These are phyloP conservation scores for Tricholoma saponaceum DNA, from an alignment of 768 basidiomycete genomes.

Conservation along the genomic window DNA sequence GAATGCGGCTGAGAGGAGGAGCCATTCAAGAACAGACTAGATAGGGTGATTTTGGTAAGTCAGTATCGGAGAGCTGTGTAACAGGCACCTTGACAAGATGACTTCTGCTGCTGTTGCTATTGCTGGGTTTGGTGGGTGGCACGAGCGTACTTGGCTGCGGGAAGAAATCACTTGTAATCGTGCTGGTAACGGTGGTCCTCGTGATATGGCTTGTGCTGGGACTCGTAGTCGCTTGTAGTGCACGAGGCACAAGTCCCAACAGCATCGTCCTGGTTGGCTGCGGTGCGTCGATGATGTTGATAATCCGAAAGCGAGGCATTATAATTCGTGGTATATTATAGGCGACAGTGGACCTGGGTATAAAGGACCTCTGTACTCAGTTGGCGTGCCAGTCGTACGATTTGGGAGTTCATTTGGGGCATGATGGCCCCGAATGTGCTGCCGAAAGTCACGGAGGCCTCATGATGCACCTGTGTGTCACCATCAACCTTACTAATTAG, in stretches of 20 bases:
- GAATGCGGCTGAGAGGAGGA: constrained; percentile 23
- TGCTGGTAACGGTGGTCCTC: constrained; percentile 8
- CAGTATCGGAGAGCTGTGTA: neutral
- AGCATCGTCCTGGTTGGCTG: neutral
- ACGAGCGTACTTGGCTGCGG: constrained; percentile 19
- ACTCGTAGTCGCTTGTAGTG: constrained; percentile 2
- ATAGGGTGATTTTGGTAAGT: neutral
- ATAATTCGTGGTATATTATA: neutral
- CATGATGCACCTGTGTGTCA: too few relatives aligned
- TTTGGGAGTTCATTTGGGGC: too few relatives aligned
- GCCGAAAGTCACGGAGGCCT: too few relatives aligned
- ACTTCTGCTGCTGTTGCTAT: neutral
- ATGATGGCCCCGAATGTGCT: too few relatives aligned
- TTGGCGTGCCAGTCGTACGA: too few relatives aligned
- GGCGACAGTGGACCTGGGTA: too few relatives aligned
- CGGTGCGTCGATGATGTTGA: too few relatives aligned
- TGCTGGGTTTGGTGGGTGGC: constrained; percentile 5
- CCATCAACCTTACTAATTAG: too few relatives aligned
- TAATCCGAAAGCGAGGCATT: neutral
- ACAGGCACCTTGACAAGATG: constrained; percentile 21
- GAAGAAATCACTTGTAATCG: constrained; percentile 17
- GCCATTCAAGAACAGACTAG: constrained; percentile 27
- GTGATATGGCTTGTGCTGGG: neutral
- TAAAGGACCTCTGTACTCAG: too few relatives aligned
- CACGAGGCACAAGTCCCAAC: constrained; percentile 5